Evolutionary conservation across 1,284 basidiomycete genomes (phyloP).

Genomic region (Paramarasmius palmivorus): DNA sequence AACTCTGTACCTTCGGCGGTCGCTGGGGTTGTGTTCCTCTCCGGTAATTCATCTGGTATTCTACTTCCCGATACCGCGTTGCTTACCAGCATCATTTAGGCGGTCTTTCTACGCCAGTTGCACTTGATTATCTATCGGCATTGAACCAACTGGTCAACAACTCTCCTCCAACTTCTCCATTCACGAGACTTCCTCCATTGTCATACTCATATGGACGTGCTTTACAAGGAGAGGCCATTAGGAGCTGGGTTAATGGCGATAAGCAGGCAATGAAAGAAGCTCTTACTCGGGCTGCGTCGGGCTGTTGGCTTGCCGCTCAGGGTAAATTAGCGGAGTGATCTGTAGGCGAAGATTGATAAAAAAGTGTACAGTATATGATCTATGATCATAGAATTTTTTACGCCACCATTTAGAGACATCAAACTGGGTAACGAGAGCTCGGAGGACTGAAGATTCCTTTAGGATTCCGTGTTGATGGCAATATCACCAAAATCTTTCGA

Average conservation of each 20-base stretch:
- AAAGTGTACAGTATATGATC: too few relatives aligned
- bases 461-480: too few relatives aligned
- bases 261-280: conserved; percentile 37
- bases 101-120: conserved; percentile 37
- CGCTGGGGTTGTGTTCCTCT: conserved; percentile 50
- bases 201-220: conserved; percentile 53
- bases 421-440: too few relatives aligned
- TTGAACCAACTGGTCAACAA: conserved; percentile 36
- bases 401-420: too few relatives aligned
- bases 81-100: conserved; percentile 27
- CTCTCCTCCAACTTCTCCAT: conserved; percentile 29
- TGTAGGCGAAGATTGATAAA: too few relatives aligned
- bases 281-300: conserved; percentile 42
- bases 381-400: too few relatives aligned
- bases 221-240: conserved; percentile 49
- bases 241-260: conserved; percentile 45
- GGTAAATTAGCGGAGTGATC: conserved; percentile 12
- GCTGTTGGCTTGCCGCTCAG: conserved; percentile 42
- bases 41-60: conserved; percentile 30
- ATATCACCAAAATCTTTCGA: too few relatives aligned
- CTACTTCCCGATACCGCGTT: not conserved
- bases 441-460: too few relatives aligned
- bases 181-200: conserved; percentile 39
- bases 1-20: conserved; percentile 48
- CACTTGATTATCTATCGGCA: conserved; percentile 38